Base-by-base conservation (phyloP, 345 rosid species). In the Eucalyptus sp. region DNA sequence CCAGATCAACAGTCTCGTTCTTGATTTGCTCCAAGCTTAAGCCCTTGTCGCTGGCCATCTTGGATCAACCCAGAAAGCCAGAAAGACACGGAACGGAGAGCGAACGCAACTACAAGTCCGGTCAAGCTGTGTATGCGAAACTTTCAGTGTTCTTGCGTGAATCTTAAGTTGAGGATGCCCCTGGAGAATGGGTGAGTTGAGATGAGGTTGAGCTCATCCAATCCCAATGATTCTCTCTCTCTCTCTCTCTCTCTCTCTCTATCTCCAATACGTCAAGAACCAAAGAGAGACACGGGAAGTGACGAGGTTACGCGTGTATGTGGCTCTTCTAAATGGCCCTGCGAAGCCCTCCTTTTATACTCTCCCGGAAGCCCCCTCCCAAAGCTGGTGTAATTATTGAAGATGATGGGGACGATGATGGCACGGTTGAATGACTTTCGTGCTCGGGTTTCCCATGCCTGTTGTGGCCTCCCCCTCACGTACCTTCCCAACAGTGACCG, bases 1-100 rank as follows among this genome's bases (percentile, higher is more conserved):
- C 91, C 91, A 90, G 89, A 29, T 90, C 91, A 81, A 90, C 91
- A 11, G 89, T 66, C 83, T 90, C 91, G 50, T 90, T 90, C 87
- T 62, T 90, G 83, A 90, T 87, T 80, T 62, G 89, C 87, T 90
- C 91, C 79, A 90, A 81, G 85, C 91, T 87, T 20, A 90, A 58
- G 25, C 66, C 46, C 43, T 76, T 76, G 15, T 76, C 83, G 83
- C 44, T 33, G 81, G 81, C 83, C 83, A 76, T 76, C 48, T 41
- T 76, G 48, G 83, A 76, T 20, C 48, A 14, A 31, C 87, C 87
- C 87, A 86, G 58, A 27, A 58, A 37, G n/a, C 62, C 66, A 52
- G n/a, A 52, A 86, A 25, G 46, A 10, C 62, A 5, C 24, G 37
- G 31, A 50, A 58, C 58, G 33, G n/a, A 33, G 17, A 50, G 64